These are phyloP conservation scores for Boletus rubroflammeus DNA, from an alignment of 768 basidiomycete species.

Conservation along the genomic window DNA sequence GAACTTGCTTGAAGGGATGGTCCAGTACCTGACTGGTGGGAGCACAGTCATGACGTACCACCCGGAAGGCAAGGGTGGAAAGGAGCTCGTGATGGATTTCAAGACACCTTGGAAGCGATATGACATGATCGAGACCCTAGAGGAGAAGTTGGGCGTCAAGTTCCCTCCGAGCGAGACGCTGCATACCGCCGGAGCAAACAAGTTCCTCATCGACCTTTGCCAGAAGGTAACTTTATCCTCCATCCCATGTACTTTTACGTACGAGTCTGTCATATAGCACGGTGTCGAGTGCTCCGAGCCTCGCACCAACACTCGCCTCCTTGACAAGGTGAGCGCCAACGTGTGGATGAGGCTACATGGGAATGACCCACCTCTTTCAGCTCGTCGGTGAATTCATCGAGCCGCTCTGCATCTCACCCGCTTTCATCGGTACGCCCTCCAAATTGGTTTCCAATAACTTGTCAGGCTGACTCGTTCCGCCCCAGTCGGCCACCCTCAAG, in stretches of 20 bases:
- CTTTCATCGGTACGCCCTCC: conserved; percentile 75
- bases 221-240: conserved; percentile 54
- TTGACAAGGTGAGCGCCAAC: conserved; percentile 72
- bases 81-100: conserved; percentile 79
- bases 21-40: conserved; percentile 80
- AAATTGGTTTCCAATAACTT: background rate
- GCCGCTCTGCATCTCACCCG: conserved; percentile 90
- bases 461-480: background rate
- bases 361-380: conserved; percentile 34
- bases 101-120: conserved; percentile 95
- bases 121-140: conserved; percentile 96
- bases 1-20: conserved; percentile 82
- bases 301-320: conserved; percentile 87
- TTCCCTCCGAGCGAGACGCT: conserved; percentile 93
- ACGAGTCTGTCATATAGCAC: conserved; percentile 48
- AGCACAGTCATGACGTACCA: conserved; percentile 80
- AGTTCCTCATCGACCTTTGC: conserved; percentile 81
- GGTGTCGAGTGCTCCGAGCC: conserved; percentile 97
- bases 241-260: background rate
- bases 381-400: conserved; percentile 99
- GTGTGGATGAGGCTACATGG: background rate
- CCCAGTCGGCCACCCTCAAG: conserved; percentile 93
- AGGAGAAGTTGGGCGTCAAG: conserved; percentile 86
- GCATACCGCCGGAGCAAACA: conserved; percentile 83
- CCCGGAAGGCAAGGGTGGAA: conserved; percentile 88